Conservation (phyloP, 2,329 filamentous ascomycete genomes). For the Pseudogymnoascus sp. region DNA sequence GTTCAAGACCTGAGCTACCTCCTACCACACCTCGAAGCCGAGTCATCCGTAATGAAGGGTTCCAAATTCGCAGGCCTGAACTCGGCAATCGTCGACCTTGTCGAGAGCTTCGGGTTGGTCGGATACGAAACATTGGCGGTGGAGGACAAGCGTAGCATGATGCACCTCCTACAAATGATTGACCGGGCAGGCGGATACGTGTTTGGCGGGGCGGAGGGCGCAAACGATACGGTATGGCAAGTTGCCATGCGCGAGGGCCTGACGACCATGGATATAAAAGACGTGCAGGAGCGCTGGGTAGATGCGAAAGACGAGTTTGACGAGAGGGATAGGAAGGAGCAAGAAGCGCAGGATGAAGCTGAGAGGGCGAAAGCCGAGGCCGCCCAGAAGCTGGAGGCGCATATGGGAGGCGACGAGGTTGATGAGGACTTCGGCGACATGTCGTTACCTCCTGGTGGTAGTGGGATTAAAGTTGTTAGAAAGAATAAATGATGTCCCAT, state of each 20-base stretch:
- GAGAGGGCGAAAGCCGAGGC: slow-evolving; percentile 29
- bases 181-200: slow-evolving; percentile 89
- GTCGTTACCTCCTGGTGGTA: slow-evolving; percentile 42
- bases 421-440: slow-evolving; percentile 43
- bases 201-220: slow-evolving; percentile 81
- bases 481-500: slow-evolving; percentile 44
- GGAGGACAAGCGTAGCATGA: slow-evolving; percentile 96
- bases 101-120: slow-evolving; percentile 84
- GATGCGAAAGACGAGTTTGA: slow-evolving; percentile 86
- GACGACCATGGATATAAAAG: slow-evolving; percentile 68
- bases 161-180: slow-evolving; percentile 77
- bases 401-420: slow-evolving; percentile 29
- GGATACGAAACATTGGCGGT: slow-evolving; percentile 89
- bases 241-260: slow-evolving; percentile 77
- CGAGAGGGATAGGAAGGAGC: slow-evolving; percentile 62
- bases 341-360: slow-evolving; percentile 57
- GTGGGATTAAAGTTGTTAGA: slow-evolving; percentile 63
- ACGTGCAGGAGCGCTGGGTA: slow-evolving; percentile 94
- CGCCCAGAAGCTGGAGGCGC: slow-evolving; percentile 18
- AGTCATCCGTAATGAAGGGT: slow-evolving; percentile 60
- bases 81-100: slow-evolving; percentile 73
- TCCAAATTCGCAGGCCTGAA: slow-evolving; percentile 80
- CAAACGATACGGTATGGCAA: slow-evolving; percentile 96
- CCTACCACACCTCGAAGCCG: slow-evolving; percentile 68
- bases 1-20: slow-evolving; percentile 87